These are phyloP conservation scores for Moesziomyces sp. DNA, from an alignment of 1,284 basidiomycete species.

Conservation along the genomic window DNA sequence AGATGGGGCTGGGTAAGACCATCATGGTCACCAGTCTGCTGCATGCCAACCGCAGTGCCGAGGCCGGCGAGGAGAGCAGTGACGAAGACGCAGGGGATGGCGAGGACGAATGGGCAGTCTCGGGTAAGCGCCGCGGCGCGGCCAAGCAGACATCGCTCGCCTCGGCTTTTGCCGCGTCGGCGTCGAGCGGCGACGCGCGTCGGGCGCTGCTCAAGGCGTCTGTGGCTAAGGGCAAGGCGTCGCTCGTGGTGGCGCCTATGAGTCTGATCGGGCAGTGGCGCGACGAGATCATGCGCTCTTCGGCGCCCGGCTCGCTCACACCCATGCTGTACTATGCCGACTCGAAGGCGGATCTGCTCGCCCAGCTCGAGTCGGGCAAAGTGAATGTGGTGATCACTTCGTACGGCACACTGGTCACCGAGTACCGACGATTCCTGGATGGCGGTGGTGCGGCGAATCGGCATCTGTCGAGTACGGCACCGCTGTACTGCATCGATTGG, in stretches of 20 bases:
- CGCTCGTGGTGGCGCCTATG: constrained; percentile 91
- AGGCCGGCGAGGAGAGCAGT: constrained; percentile 29
- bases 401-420: constrained; percentile 74
- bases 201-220: constrained; percentile 41
- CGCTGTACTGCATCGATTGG: constrained; percentile 63
- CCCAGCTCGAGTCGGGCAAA: constrained; percentile 71
- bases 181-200: constrained; percentile 17
- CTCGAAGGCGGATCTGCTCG: constrained; percentile 79
- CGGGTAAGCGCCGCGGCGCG: constrained; percentile 14
- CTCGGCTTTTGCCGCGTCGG: constrained; percentile 50
- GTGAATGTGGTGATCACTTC: constrained; percentile 85
- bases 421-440: constrained; percentile 56
- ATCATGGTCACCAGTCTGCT: constrained; percentile 94
- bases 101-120: constrained; percentile 4
- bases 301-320: constrained; percentile 73
- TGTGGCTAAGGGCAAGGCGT: constrained; percentile 70
- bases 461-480: constrained; percentile 25
- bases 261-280: constrained; percentile 91
- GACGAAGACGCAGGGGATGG: constrained; percentile 26
- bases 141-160: constrained; percentile 58
- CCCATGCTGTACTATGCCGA: constrained; percentile 80
- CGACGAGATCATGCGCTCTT: constrained; percentile 78
- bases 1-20: constrained; percentile 91
- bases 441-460: constrained; percentile 34
- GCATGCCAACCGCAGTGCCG: constrained; percentile 74